Conservation (phyloP, 805 yeast genomes). For the Candida pini region DNA sequence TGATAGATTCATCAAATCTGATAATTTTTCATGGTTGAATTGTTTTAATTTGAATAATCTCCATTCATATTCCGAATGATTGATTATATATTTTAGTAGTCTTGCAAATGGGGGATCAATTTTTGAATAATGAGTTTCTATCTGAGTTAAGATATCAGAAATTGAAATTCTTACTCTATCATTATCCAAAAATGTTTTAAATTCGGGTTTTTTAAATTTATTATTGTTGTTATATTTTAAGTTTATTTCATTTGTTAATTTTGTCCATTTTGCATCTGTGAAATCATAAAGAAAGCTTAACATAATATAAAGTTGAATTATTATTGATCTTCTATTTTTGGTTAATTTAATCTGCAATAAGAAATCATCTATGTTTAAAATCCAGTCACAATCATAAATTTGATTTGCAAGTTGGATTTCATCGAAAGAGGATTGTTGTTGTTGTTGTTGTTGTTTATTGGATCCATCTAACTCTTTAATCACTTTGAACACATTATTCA, state of each 20-base stretch:
- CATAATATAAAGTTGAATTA: slow-evolving; percentile 22
- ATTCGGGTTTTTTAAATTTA: slow-evolving; percentile 21
- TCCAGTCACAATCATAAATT: slow-evolving; percentile 25
- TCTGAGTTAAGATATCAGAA: slow-evolving; percentile 13
- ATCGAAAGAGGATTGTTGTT: slow-evolving; percentile 5
- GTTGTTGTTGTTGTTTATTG: slow-evolving; percentile 4
- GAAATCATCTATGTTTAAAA: slow-evolving; percentile 20
- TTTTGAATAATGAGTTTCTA: slow-evolving; percentile 17
- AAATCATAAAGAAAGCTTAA: slow-evolving; percentile 16
- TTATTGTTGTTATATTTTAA: slow-evolving; percentile 14
- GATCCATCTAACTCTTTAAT: no score
- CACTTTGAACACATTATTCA: background rate
- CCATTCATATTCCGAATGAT: slow-evolving; percentile 21
- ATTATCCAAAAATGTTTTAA: slow-evolving; percentile 10
- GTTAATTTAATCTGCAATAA: slow-evolving; percentile 12
- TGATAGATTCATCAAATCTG: slow-evolving; percentile 8
- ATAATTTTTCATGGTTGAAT: slow-evolving; percentile 22
- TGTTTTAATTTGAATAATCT: slow-evolving; percentile 23
- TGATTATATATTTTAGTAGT: slow-evolving; percentile 12
- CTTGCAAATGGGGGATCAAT: slow-evolving; percentile 10
- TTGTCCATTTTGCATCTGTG: slow-evolving; percentile 15
- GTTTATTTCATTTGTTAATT: slow-evolving; percentile 12
- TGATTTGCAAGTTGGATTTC: slow-evolving; percentile 9
- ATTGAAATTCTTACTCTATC: slow-evolving; percentile 10
- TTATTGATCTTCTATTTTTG: slow-evolving; percentile 13